Evolutionary conservation across 2,329 filamentous ascomycete species (phyloP).

Genomic region (Annulohypoxylon truncatum): DNA sequence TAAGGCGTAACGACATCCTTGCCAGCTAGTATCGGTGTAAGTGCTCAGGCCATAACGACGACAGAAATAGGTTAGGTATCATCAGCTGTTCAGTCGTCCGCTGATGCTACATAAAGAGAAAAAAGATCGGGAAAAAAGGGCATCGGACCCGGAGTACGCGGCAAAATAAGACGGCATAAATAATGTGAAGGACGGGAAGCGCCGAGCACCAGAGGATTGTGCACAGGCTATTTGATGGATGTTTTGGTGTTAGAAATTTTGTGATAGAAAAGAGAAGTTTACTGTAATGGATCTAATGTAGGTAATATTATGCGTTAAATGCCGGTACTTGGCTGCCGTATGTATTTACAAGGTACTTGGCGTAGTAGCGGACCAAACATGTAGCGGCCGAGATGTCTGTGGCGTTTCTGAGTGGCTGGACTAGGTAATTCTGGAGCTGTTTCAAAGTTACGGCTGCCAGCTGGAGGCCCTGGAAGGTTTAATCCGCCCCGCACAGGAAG

Average conservation of each 20-base stretch:
- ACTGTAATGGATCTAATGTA: background rate
- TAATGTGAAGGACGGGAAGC: background rate
- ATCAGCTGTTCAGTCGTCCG: background rate
- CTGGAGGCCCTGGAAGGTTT: conserved; percentile 17
- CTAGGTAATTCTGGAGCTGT: background rate
- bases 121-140: background rate
- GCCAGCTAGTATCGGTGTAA: conserved; percentile 4
- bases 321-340: conserved; percentile 3
- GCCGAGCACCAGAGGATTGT: background rate
- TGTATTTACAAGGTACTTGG: background rate
- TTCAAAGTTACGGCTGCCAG: conserved; percentile 7
- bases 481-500: conserved; percentile 26
- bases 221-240: conserved; percentile 20
- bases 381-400: conserved; percentile 2
- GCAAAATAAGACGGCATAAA: conserved; percentile 24
- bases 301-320: conserved; percentile 3
- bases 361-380: background rate
- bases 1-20: conserved; percentile 30
- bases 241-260: conserved; percentile 3
- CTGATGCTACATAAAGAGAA: background rate
- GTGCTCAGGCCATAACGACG: background rate
- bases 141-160: background rate
- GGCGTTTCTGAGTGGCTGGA: conserved; percentile 33
- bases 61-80: background rate
- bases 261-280: background rate